Evolutionary conservation across 2,329 filamentous ascomycete species (phyloP).

Genomic region (Fusarium udum): DNA sequence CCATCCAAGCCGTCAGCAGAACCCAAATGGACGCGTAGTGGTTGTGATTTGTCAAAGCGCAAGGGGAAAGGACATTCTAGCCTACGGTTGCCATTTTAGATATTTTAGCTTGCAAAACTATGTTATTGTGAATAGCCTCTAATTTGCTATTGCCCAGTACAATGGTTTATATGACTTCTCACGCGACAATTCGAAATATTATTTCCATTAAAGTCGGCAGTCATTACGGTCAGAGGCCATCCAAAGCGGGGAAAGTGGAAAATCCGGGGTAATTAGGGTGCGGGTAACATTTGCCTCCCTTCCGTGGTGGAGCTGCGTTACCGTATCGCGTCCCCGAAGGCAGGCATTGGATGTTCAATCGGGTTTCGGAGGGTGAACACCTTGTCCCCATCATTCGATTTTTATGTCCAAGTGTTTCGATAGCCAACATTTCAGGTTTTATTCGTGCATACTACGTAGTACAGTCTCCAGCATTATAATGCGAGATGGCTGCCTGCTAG

Average conservation of each 20-base stretch:
- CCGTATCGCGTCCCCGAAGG: neutral
- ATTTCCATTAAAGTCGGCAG: constrained; percentile 29
- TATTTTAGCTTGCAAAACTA: neutral
- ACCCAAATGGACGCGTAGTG: constrained; percentile 21
- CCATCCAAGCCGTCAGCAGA: constrained; percentile 30
- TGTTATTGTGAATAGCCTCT: neutral
- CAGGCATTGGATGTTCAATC: constrained; percentile 9
- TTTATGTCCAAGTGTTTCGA: constrained; percentile 27
- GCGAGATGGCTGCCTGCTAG: neutral
- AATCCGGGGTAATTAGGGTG: constrained; percentile 44
- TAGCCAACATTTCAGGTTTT: neutral
- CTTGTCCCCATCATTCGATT: constrained; percentile 27
- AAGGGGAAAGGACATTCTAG: constrained; percentile 22
- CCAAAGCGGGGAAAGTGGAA: constrained; percentile 36
- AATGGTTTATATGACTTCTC: neutral
- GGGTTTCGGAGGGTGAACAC: constrained; percentile 6
- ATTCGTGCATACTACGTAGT: neutral
- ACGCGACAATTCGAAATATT: constrained; percentile 18
- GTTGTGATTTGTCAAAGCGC: constrained; percentile 35
- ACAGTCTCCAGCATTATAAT: neutral
- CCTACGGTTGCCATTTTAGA: neutral
- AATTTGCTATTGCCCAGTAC: neutral
- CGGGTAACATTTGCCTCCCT: constrained; percentile 34
- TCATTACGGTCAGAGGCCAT: constrained; percentile 17
- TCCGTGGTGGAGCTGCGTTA: constrained; percentile 33